Percentiles rank a stretch among this genome's conserved stretches.
Conservation (phyloP, 2,329 filamentous ascomycete genomes). For the Myriosclerotinia curreyana region DNA sequence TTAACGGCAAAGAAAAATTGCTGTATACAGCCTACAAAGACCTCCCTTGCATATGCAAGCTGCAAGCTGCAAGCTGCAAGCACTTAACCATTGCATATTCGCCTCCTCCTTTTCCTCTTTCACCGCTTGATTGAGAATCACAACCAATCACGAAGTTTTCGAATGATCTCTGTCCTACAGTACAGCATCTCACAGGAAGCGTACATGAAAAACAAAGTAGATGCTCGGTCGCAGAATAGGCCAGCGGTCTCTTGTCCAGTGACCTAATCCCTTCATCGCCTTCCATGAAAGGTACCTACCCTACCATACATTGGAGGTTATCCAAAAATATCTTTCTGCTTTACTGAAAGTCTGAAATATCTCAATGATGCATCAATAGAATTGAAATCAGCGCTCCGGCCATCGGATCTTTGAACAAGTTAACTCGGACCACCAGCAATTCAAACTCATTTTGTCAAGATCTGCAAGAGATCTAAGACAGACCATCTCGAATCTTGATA, state of each 20-base stretch:
- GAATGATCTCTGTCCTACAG: conserved; percentile 7
- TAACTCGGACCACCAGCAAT: neutral
- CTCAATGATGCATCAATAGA: neutral
- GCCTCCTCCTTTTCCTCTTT: conserved; percentile 15
- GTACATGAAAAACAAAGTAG: neutral
- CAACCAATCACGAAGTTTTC: conserved; percentile 12
- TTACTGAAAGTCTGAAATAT: neutral
- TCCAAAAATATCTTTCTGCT: conserved; percentile 8
- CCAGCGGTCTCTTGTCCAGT: conserved; percentile 18
- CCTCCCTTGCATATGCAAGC: conserved; percentile 20
- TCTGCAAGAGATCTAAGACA: conserved; percentile 16
- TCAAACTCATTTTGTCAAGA: conserved; percentile 4
- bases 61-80: conserved; percentile 20
- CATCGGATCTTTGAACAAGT: neutral
- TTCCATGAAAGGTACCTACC: neutral
- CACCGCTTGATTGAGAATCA: conserved; percentile 17
- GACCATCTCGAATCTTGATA: conserved; percentile 11
- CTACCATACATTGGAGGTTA: neutral
- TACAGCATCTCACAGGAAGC: neutral
- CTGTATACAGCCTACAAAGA: neutral
- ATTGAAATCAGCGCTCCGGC: neutral
- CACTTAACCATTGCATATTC: conserved; percentile 22
- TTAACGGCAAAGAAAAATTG: conserved; percentile 14
- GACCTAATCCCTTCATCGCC: neutral
- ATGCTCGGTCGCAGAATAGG: conserved; percentile 6